Base-by-base conservation (phyloP, 805 yeast genomes). In the Saccharomycopsis selenospora region DNA sequence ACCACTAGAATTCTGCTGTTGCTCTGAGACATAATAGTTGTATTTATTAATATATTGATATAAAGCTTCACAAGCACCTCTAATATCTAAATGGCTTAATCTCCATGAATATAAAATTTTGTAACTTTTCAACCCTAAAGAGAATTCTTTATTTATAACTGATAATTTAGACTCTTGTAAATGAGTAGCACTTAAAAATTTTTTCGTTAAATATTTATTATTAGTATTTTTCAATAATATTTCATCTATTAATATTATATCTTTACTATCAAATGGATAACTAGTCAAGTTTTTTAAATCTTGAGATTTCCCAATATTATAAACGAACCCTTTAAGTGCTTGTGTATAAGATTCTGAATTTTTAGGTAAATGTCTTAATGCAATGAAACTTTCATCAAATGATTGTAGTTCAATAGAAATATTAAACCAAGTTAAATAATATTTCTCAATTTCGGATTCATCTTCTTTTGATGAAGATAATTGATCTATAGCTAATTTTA, bases 21-120 rank as follows among this genome's bases (percentile, higher is more conserved):
- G 17, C 13, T 20, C 18, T 8, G 28, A n/a, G 6, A 40, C 17
- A 26, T 25, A 40, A 30, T 45, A 45, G 5, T 43, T 25, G 29
- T 38, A 45, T 26, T 61, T 59, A 29, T 55, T 53, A 38, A 71
- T 70, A 52, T 67, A 70, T 33, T 71, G 63, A 51, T 71, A 69
- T 30, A 73, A 50, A 3, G 75, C 62, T 50, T 72, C 75, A 23
- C 66, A 59, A 1, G 76, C 69, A 18, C 77, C 78, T 48, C 83
- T 65, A 48, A 60, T 70, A 58, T 79, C 75, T 3, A 75, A 78
- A 29, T 70, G 69, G 44, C 66, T 67, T 30, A 73, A 58, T 50
- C 80, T 66, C 69, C 80, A 72, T 0, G 79, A 61, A 55, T 76
- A 77, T 42, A 75, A 63, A 14, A 77, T 67, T 53, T 77, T 68